Percentiles rank a stretch among this genome's conserved stretches.
phyloP scores from a whole-genome alignment of 1,284 basidiomycete species.

The Veloboletus limbatus region DNA sequence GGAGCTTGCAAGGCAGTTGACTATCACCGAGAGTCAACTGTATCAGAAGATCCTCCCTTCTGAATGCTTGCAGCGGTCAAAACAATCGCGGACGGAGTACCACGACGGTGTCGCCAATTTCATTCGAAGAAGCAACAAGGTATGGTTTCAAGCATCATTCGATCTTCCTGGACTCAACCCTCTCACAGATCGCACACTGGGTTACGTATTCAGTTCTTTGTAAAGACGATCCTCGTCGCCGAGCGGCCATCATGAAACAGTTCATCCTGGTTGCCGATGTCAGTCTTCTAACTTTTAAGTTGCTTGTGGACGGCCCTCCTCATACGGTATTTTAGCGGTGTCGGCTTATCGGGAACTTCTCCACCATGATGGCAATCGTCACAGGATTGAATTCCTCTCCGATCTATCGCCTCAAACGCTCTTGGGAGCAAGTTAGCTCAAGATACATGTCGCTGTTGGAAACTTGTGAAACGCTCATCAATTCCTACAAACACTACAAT shows the following conservation, averaged over 20 bases:
- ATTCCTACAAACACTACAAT: constrained; percentile 75
- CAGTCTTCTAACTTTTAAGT: constrained; percentile 26
- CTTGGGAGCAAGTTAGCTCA: constrained; percentile 68
- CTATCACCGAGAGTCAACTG: constrained; percentile 69
- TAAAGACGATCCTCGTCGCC: constrained; percentile 68
- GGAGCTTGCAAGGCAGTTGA: constrained; percentile 80
- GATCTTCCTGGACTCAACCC: constrained; percentile 1
- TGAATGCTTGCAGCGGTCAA: constrained; percentile 66
- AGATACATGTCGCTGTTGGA: constrained; percentile 47
- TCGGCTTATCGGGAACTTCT: constrained; percentile 71
- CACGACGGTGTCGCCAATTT: constrained; percentile 65
- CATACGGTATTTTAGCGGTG: constrained; percentile 50
- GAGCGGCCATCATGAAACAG: constrained; percentile 68
- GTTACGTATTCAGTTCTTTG: constrained; percentile 71
- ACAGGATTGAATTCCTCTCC: constrained; percentile 78
- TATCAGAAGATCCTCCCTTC: constrained; percentile 69
- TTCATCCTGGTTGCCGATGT: constrained; percentile 79
- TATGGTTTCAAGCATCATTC: constrained; percentile 23
- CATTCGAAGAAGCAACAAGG: constrained; percentile 72
- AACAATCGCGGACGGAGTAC: constrained; percentile 49
- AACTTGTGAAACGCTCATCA: constrained; percentile 56
- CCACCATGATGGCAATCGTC: constrained; percentile 75
- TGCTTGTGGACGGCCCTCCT: constrained; percentile 9
- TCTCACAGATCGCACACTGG: constrained; percentile 62
- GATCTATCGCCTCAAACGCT: constrained; percentile 71